Evolutionary conservation across 2,329 filamentous ascomycete species (phyloP).

Genomic region (Scytalidium lignicola): DNA sequence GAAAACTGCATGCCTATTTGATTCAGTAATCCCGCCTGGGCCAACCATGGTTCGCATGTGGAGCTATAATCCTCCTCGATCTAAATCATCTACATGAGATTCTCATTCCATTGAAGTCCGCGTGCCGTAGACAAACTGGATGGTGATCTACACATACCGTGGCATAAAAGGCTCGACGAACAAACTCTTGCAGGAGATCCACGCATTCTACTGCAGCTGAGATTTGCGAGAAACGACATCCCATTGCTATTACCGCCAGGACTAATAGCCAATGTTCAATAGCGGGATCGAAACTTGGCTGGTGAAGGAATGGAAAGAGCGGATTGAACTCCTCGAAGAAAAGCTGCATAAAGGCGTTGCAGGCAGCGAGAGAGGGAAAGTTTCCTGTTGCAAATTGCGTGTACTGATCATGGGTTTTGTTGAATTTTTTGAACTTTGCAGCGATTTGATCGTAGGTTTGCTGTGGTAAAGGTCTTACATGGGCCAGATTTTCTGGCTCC

Average conservation of each 20-base stretch:
- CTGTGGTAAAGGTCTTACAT: not conserved
- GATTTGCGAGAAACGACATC: not conserved
- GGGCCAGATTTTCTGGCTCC: no score
- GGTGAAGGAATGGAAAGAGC: not conserved
- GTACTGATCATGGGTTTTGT: not conserved
- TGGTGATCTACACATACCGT: not conserved
- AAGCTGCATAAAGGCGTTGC: slow-evolving; percentile 1
- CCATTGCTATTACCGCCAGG: not conserved
- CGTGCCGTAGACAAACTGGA: not conserved
- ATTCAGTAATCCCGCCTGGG: not conserved
- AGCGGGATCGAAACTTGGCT: not conserved
- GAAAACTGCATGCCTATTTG: not conserved
- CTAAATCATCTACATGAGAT: not conserved
- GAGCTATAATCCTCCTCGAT: not conserved
- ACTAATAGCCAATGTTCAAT: not conserved
- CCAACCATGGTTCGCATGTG: not conserved
- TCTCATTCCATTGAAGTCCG: not conserved
- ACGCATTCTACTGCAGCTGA: not conserved
- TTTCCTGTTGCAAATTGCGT: not conserved
- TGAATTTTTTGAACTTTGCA: not conserved
- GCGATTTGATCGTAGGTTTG: not conserved
- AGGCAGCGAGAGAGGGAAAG: not conserved
- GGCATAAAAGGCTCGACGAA: not conserved
- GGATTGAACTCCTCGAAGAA: not conserved
- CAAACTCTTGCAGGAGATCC: not conserved